Evolutionary conservation across 2,329 filamentous ascomycete species (phyloP), one percentile per base, ranked within the genome.

Genomic region (Neurospora crassa): DNA sequence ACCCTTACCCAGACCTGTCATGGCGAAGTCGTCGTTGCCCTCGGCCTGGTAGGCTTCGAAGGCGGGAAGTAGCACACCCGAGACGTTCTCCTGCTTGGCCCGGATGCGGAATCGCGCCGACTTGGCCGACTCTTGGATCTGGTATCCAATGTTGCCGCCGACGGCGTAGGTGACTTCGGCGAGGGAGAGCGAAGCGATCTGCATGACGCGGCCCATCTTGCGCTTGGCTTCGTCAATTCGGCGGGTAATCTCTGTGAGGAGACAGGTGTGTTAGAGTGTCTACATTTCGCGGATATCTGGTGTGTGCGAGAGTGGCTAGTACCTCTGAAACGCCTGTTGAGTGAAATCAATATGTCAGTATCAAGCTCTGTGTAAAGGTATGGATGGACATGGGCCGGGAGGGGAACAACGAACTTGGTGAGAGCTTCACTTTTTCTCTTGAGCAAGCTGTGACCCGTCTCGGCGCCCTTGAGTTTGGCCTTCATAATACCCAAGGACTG

Each of bases 191-290:
- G 96, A 94, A 53, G 96, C 96, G 79, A 99, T 97, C 82, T 98
- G 95, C 96, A 99, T 99, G 45, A 99, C 96, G 42, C 95, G 89
- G 71, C 96, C 96, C 95, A 99, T 99, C 85, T 99, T 99, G 77
- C 94, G 92, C 83, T 99, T 99, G 59, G 96, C 96, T 82, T 99
- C 96, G 84, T 99, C 95, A 82, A 99, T 99, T 79, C 96, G 92
- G 80, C 90, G 90, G 68, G 96, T 97, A 78, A 99, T 99, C 78
- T 99, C 96, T 93, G 59, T 41, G 29, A 29, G 47, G 12, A 29
- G 45, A 29, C 3, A 20, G 29, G 3, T 7, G 70, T 47, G 63
- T 70, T 68, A 40, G 18, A 29, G 40, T 8, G 11, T 43, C 20
- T 3, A 70, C 69, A 20, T 16, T 40, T 10, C 6, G 10, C 20